Evolutionary conservation across 495 filamentous ascomycete genomes (phyloP).

Genomic region (Aspergillus bridgeri): DNA sequence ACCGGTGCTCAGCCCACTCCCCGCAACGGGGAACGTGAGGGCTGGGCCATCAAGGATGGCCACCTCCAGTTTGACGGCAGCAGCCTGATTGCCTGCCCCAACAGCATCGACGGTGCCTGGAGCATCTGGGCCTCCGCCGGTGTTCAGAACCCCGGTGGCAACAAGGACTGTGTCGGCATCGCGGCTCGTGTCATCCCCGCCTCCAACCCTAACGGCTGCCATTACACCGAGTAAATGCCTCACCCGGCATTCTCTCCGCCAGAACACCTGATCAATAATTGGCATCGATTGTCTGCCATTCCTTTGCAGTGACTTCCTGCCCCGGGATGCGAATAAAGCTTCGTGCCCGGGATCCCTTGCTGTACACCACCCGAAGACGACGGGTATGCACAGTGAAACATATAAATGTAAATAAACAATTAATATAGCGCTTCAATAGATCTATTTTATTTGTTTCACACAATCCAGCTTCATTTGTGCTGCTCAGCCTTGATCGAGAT

Average conservation of each 20-base stretch:
- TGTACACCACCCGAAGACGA: no score
- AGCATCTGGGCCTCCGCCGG: constrained; percentile 46
- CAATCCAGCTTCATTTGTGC: no score
- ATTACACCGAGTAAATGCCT: constrained; percentile 50
- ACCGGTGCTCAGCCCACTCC: constrained; percentile 35
- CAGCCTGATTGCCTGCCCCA: constrained; percentile 48
- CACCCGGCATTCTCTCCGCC: no score
- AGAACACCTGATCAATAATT: no score
- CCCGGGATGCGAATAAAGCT: not conserved
- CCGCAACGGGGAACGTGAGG: constrained; percentile 38
- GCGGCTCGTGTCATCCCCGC: constrained; percentile 30
- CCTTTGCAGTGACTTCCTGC: not conserved
- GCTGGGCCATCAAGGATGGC: constrained; percentile 39
- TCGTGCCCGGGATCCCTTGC: not conserved
- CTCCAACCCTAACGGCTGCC: constrained; percentile 43
- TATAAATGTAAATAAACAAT: not conserved
- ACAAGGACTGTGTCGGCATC: constrained; percentile 44
- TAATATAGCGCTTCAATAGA: not conserved
- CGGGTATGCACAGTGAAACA: not conserved
- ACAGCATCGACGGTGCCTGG: constrained; percentile 45
- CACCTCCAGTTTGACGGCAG: constrained; percentile 43
- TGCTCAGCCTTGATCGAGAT: no score
- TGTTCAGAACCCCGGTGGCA: constrained; percentile 40
- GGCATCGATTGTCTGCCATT: not conserved
- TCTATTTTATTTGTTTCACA: not conserved